phyloP scores from a whole-genome alignment of 108 stramenopile species.

The Aurantiochytrium sp. region DNA sequence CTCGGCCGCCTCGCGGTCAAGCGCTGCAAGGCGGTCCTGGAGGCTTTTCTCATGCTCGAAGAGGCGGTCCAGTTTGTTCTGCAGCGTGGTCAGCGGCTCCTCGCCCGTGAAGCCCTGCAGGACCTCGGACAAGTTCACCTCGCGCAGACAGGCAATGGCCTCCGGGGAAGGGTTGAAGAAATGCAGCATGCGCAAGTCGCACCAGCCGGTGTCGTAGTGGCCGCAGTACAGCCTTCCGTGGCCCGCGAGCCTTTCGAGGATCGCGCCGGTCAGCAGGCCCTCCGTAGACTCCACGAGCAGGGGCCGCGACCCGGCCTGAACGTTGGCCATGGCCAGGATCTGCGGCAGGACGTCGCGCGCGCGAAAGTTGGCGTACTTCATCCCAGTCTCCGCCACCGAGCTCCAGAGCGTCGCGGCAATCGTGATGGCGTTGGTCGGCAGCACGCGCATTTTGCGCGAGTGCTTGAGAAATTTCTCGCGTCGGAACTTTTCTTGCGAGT shows the following conservation, averaged over 20 bases:
- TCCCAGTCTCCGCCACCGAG: slow-evolving; percentile 59
- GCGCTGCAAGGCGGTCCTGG: slow-evolving; percentile 56
- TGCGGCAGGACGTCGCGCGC: slow-evolving; percentile 73
- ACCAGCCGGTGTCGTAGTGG: slow-evolving; percentile 67
- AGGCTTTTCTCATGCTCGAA: slow-evolving; percentile 73
- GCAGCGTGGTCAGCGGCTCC: slow-evolving; percentile 57
- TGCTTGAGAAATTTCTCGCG: slow-evolving; percentile 70
- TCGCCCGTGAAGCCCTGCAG: slow-evolving; percentile 56
- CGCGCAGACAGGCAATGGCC: slow-evolving; percentile 61
- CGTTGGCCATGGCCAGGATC: slow-evolving; percentile 69
- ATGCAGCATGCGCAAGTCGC: slow-evolving; percentile 63
- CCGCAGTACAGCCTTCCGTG: slow-evolving; percentile 68
- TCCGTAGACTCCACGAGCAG: slow-evolving; percentile 66
- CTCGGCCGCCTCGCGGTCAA: slow-evolving; percentile 53
- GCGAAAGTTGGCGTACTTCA: slow-evolving; percentile 54
- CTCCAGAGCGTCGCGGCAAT: slow-evolving; percentile 64
- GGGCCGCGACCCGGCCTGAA: slow-evolving; percentile 71
- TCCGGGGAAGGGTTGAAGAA: slow-evolving; percentile 67
- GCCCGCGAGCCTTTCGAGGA: slow-evolving; percentile 75
- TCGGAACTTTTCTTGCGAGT: slow-evolving; percentile 77
- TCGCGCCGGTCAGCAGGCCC: slow-evolving; percentile 67
- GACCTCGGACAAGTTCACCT: slow-evolving; percentile 68
- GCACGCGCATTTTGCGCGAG: slow-evolving; percentile 71
- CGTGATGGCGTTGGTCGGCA: slow-evolving; percentile 61
- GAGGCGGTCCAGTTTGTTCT: slow-evolving; percentile 65